Evolutionary conservation across 164 flowering plant genomes (phyloP), one percentile per base, ranked within the genome.

Genomic region (Warburgia ugandensis): DNA sequence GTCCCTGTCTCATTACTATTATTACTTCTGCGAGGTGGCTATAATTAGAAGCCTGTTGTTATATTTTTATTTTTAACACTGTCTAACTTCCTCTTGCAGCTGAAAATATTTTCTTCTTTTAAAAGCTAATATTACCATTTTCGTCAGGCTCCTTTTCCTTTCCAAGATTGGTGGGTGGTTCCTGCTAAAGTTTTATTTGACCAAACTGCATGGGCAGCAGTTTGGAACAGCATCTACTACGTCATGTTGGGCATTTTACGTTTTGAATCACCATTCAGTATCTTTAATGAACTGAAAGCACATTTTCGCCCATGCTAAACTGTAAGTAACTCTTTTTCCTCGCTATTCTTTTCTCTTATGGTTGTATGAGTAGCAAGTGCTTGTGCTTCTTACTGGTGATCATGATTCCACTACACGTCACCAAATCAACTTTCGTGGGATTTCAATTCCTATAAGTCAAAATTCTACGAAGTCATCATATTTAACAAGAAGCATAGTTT

Each of bases 121-220:
- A 51, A 31, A 29, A 46, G 31, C 27, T 61, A 41, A 45, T 37
- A 28, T 43, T 13, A 6, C 28, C 36, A 9, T 3, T 23, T 39
- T 11, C 22, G 4, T 9, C 75, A 85, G 98, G 79, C 72, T 44
- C 78, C 87, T 48, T 77, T 92, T 42, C 99, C 99, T 29, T 86
- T 73, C 35, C 70, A 86, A 14, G 94, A 76, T 50, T 88, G 96
- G 99, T 92, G 99, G 96, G 96, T 79, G 44, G 91, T 92, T 65
- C 96, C 91, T 49, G 86, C 72, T 6, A 92, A 92, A 73, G 94
- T 92, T 25, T 78, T 60, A 19, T 81, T 92, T 61, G 99, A 92
- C 58, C 99, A 92, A 68, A 88, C 96, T 21, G 67, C 62, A 5
- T 92, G 98, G 98, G 42, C 96, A 2, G 95, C 81, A 9, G 17